phyloP scores from a whole-genome alignment of 768 basidiomycete species.

The Punctularia strigosozonata region DNA sequence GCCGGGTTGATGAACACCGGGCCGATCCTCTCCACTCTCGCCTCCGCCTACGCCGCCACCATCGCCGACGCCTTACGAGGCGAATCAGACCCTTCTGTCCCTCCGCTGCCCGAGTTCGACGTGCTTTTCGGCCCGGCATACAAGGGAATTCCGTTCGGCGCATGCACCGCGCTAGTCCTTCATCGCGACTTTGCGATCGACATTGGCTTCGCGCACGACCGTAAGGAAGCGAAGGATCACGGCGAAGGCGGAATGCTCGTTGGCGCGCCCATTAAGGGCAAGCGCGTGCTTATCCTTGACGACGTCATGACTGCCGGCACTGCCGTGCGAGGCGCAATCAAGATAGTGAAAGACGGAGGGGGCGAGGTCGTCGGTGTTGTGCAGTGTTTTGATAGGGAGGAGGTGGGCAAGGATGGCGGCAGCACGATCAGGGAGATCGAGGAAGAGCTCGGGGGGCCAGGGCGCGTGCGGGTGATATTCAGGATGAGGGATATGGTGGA shows the following conservation, averaged over 20 bases:
- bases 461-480: constrained; percentile 67
- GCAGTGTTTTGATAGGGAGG: constrained; percentile 78
- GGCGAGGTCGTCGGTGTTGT: constrained; percentile 85
- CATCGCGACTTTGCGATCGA: constrained; percentile 48
- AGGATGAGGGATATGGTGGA: constrained; percentile 76
- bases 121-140: constrained; percentile 95
- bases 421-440: constrained; percentile 83
- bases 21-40: constrained; percentile 63
- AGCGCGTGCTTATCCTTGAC: constrained; percentile 81
- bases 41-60: constrained; percentile 74
- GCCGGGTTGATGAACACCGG: constrained; percentile 83
- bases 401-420: constrained; percentile 60
- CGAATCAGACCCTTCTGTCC: constrained; percentile 19
- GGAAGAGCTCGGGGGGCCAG: constrained; percentile 52
- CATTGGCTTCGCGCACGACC: constrained; percentile 83
- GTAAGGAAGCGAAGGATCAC: constrained; percentile 93
- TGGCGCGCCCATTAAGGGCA: constrained; percentile 71
- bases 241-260: constrained; percentile 92
- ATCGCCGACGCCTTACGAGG: constrained; percentile 50
- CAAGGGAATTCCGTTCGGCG: constrained; percentile 92
- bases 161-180: constrained; percentile 69
- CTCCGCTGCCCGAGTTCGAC: constrained; percentile 41
- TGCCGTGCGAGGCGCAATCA: constrained; percentile 76
- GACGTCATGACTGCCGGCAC: constrained; percentile 94
- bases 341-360: constrained; percentile 51